Conservation (phyloP, 2,329 filamentous ascomycete species). For the Aspergillus amoenus region DNA sequence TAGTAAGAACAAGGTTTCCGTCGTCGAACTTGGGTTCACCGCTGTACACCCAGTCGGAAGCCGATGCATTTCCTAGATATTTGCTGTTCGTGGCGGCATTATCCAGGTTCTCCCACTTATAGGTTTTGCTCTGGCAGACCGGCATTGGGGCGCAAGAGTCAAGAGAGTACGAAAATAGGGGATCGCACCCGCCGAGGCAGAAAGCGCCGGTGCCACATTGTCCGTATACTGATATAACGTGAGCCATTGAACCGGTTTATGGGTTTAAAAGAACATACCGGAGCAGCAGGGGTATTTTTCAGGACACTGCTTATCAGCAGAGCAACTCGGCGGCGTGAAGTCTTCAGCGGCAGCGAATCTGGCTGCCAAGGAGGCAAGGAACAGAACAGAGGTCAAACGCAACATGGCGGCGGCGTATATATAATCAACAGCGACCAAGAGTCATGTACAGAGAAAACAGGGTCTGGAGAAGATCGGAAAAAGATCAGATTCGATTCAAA, state of each 20-base stretch:
- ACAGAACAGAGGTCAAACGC: slow-evolving; percentile 32
- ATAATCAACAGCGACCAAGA: slow-evolving; percentile 15
- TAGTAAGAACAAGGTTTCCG: slow-evolving; percentile 77
- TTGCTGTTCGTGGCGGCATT: slow-evolving; percentile 69
- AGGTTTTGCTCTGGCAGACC: slow-evolving; percentile 72
- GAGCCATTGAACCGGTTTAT: not conserved
- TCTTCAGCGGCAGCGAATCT: slow-evolving; percentile 29
- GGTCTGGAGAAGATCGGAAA: slow-evolving; percentile 3
- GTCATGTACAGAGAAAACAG: slow-evolving; percentile 23
- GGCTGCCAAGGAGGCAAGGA: slow-evolving; percentile 36
- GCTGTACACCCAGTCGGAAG: slow-evolving; percentile 84
- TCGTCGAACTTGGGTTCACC: slow-evolving; percentile 66
- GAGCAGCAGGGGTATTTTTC: slow-evolving; percentile 74
- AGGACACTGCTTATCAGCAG: slow-evolving; percentile 62
- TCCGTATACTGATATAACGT: slow-evolving; percentile 69
- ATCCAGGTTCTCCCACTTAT: slow-evolving; percentile 72
- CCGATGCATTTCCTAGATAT: slow-evolving; percentile 80
- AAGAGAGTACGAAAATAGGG: slow-evolving; percentile 75
- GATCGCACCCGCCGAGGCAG: slow-evolving; percentile 94
- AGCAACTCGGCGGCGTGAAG: slow-evolving; percentile 32
- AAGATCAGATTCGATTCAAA: slow-evolving; percentile 9
- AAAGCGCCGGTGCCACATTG: slow-evolving; percentile 91
- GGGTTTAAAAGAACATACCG: slow-evolving; percentile 55
- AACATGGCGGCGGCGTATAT: slow-evolving; percentile 31
- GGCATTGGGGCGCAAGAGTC: slow-evolving; percentile 84